A percentile compares a stretch with the other conserved stretches of the same genome.
These are phyloP conservation scores for Fusarium sarcochroum DNA, from an alignment of 2,329 filamentous ascomycete genomes.

Conservation along the genomic window DNA sequence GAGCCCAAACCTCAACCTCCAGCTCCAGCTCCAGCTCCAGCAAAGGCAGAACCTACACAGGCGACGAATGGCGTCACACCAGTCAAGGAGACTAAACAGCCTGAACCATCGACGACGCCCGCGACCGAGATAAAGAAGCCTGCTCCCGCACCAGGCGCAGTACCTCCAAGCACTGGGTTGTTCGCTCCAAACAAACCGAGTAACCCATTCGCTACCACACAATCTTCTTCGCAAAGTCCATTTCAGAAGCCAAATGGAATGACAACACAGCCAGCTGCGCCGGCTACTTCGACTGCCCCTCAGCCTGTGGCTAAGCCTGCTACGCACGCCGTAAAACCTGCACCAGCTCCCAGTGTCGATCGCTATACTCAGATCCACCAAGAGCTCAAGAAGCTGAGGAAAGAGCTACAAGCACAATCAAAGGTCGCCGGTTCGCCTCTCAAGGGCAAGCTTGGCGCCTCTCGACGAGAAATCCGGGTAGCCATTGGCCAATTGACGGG, in stretches of 20 bases:
- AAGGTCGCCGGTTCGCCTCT: slow-evolving; percentile 63
- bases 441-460: slow-evolving; percentile 77
- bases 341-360: slow-evolving; percentile 50
- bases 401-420: slow-evolving; percentile 69
- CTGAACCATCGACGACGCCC: slow-evolving; percentile 39
- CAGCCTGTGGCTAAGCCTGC: slow-evolving; percentile 24
- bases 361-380: slow-evolving; percentile 73
- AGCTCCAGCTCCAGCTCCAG: slow-evolving; percentile 37
- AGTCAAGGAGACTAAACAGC: slow-evolving; percentile 38
- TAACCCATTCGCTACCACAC: slow-evolving; percentile 41
- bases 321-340: slow-evolving; percentile 27
- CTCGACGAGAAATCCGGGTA: slow-evolving; percentile 79
- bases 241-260: slow-evolving; percentile 41
- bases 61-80: slow-evolving; percentile 41
- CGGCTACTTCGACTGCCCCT: slow-evolving; percentile 4
- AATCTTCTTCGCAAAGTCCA: slow-evolving; percentile 23
- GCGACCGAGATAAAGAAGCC: slow-evolving; percentile 41
- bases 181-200: slow-evolving; percentile 44
- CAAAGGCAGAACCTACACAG: slow-evolving; percentile 41
- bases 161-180: slow-evolving; percentile 38
- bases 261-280: slow-evolving; percentile 10
- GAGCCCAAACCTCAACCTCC: slow-evolving; percentile 49
- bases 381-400: slow-evolving; percentile 77
- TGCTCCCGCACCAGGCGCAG: slow-evolving; percentile 21
- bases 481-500: slow-evolving; percentile 80